A percentile compares a stretch with the other conserved stretches of the same genome.
phyloP scores from a whole-genome alignment of 345 rosid genomes.

The Eucalyptus cloeziana region DNA sequence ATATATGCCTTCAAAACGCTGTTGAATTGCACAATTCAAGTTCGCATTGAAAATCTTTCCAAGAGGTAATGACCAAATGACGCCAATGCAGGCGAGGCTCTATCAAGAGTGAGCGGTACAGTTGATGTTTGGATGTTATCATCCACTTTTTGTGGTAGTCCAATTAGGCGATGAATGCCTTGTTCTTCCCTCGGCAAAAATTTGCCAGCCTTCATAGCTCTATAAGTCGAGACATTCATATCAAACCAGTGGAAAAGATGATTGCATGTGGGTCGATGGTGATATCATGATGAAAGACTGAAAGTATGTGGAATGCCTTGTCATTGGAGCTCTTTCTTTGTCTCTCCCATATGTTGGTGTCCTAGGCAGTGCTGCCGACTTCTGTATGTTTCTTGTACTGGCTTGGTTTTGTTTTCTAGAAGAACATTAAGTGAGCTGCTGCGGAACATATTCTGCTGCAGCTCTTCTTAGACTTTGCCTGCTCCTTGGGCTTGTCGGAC shows the following conservation, averaged over 20 bases:
- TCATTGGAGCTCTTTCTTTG: background rate
- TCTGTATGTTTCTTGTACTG: background rate
- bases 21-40: constrained; percentile 50
- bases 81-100: background rate
- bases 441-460: background rate
- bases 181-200: background rate
- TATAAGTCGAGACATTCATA: background rate
- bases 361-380: background rate
- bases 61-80: constrained; percentile 28
- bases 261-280: background rate
- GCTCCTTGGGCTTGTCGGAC: background rate
- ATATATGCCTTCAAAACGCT: constrained; percentile 77
- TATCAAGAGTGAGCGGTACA: background rate
- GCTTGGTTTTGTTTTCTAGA: background rate
- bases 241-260: background rate
- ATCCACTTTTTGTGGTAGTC: background rate
- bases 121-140: background rate
- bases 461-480: background rate
- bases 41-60: constrained; percentile 72
- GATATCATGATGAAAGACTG: background rate
- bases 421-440: background rate
- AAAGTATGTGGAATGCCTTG: background rate
- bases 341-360: background rate
- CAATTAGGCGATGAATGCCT: background rate
- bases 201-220: background rate